Base-by-base conservation (phyloP, 1,284 basidiomycete species). In the Rugosomyces carneus region DNA sequence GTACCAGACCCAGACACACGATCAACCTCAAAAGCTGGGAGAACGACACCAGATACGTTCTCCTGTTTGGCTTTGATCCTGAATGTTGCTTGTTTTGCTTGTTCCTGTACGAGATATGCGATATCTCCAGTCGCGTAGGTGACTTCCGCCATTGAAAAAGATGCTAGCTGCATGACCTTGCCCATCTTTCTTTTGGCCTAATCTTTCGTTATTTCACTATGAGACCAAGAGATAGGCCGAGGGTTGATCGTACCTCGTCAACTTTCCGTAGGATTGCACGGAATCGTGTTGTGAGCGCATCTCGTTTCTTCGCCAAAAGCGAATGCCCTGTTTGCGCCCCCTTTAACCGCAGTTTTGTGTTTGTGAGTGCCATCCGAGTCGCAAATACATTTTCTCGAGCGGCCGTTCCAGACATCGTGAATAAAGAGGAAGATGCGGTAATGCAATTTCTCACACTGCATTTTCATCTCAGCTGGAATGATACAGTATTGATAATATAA, bases 101-200 rank as follows among this genome's bases (percentile, higher is more conserved):
- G 85, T 63, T 95, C 92, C 63, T 93, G 90, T 8, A 93, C 84
- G 54, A 95, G 87, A 69, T 98, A 99, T 23, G 90, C 84, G 58
- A 99, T 98, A 61, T 99, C 95, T 52, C 93, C 93, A 4, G 95
- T 96, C 27, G 93, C 84, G 69, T 99, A 99, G 21, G 92, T 93
- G 51, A 99, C 96, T 66, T 99, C 96, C 0, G 96, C 96, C 67
- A 99, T 85, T 35, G 92, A 95, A 76, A 99, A 97, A 37, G 94
- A 96, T 13, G 96, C 96, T 42, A 96, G 76, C 66, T 99, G 96
- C 84, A 99, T 96, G 23, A 99, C 94, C 53, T 88, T 78, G 32
- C 96, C 96, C 96, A 99, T 99, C 72, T 98, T 93, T 50, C 93
- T 83, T 68, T 99, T 99, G 13, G 96, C 95, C 91, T 94, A 59